A percentile compares a stretch with the other conserved stretches of the same genome.
Conservation (phyloP, 305 asterid genomes). For the Fraxinus latifolia region DNA sequence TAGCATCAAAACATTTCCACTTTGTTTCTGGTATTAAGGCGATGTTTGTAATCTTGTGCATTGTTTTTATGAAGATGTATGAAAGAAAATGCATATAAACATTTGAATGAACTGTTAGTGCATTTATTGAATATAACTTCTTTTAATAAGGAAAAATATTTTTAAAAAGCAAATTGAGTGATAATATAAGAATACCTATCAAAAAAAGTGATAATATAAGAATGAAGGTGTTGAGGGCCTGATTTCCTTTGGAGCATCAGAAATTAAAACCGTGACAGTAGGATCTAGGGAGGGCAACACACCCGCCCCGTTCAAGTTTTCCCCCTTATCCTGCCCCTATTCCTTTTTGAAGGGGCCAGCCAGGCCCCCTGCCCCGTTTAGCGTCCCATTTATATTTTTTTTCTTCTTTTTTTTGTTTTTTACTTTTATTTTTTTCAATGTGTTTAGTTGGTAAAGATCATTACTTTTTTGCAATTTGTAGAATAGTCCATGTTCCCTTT, state of each 20-base stretch:
- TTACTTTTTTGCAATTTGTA: neutral
- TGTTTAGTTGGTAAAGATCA: neutral
- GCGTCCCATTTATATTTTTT: neutral
- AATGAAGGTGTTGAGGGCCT: neutral
- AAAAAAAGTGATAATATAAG: too few species aligned
- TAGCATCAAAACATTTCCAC: neutral
- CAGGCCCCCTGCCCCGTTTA: neutral
- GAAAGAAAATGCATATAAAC: neutral
- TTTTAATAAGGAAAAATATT: neutral
- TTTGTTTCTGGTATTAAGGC: neutral
- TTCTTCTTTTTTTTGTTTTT: too few species aligned
- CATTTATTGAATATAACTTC: neutral
- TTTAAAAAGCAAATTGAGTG: neutral
- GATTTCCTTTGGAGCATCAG: neutral
- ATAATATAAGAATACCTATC: neutral
- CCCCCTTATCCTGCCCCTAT: neutral
- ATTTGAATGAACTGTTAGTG: neutral
- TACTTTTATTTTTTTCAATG: neutral
- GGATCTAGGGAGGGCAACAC: neutral
- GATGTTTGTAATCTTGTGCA: neutral
- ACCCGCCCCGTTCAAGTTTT: neutral
- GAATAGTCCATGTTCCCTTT: neutral
- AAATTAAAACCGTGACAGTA: neutral
- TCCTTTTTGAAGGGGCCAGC: neutral
- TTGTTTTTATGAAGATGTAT: neutral